A percentile compares a stretch with the other conserved stretches of the same genome.
Evolutionary conservation across 306 rosid species (phyloP).

Genomic region (Rubus parviflorus): DNA sequence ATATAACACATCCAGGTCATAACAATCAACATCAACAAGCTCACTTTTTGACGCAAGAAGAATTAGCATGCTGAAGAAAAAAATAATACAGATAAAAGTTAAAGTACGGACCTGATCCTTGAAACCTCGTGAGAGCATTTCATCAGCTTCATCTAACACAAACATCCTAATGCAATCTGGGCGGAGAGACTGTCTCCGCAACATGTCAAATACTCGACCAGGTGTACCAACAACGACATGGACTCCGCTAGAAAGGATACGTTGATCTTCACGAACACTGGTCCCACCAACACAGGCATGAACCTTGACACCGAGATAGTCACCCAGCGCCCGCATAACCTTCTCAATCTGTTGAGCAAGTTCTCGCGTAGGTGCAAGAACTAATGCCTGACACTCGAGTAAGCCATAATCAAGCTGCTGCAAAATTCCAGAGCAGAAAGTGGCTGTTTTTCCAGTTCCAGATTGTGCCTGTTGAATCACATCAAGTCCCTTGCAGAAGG

Average conservation of each 20-base stretch:
- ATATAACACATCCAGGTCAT: neutral
- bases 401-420: conserved; percentile 71
- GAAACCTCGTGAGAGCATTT: conserved; percentile 80
- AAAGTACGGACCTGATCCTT: conserved; percentile 61
- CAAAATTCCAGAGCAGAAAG: conserved; percentile 75
- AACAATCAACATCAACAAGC: neutral
- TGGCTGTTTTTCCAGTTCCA: conserved; percentile 76
- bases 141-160: conserved; percentile 78
- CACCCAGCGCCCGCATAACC: conserved; percentile 76
- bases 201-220: conserved; percentile 77
- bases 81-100: neutral
- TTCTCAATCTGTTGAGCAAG: conserved; percentile 82
- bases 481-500: conserved; percentile 77
- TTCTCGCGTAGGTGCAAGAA: conserved; percentile 82
- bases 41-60: neutral
- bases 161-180: conserved; percentile 56
- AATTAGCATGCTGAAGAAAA: neutral
- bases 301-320: conserved; percentile 73
- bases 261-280: conserved; percentile 67
- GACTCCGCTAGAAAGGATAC: conserved; percentile 57
- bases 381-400: conserved; percentile 70
- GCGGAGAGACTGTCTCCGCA: conserved; percentile 58
- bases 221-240: conserved; percentile 77
- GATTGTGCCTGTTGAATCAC: conserved; percentile 80
- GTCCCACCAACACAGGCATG: conserved; percentile 82